Percentiles rank a stretch among this genome's conserved stretches.
Conservation (phyloP, 2,329 filamentous ascomycete species). For the Stromatinia cepivora region DNA sequence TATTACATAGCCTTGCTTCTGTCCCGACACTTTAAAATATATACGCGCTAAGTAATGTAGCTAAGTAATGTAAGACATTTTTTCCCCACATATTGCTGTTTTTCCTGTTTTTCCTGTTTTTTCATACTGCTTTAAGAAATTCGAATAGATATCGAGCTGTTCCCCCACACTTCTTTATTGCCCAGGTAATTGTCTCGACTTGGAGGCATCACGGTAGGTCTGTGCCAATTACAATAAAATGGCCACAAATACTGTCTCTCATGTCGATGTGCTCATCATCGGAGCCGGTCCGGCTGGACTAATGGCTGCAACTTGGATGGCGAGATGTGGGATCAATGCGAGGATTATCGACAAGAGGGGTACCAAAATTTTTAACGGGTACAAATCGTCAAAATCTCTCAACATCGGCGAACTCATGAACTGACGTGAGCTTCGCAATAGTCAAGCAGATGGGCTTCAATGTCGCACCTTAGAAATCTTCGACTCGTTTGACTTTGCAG, state of each 20-base stretch:
- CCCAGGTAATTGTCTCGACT: neutral
- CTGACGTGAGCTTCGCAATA: constrained; percentile 33
- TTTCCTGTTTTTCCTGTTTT: too few relatives aligned
- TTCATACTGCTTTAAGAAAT: too few relatives aligned
- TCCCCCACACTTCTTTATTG: neutral
- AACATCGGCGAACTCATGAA: neutral
- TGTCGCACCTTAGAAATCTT: constrained; percentile 67
- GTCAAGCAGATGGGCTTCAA: constrained; percentile 65
- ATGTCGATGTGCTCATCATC: constrained; percentile 50
- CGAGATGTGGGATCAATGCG: constrained; percentile 49
- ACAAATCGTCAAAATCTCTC: neutral
- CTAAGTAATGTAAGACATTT: too few relatives aligned
- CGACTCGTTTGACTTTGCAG: constrained; percentile 67
- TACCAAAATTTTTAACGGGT: constrained; percentile 39
- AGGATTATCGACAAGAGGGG: constrained; percentile 50
- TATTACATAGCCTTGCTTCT: too few relatives aligned
- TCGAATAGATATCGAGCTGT: too few relatives aligned
- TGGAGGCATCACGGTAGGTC: neutral
- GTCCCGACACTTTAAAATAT: too few relatives aligned
- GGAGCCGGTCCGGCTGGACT: constrained; percentile 52
- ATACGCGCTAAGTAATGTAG: too few relatives aligned
- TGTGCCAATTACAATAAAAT: neutral
- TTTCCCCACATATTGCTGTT: too few relatives aligned
- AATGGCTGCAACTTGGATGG: constrained; percentile 52
- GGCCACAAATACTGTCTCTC: neutral